A percentile compares a stretch with the other conserved stretches of the same genome.
phyloP scores from a whole-genome alignment of 1,139 yeast species.

The Yamadazyma mexicana region DNA sequence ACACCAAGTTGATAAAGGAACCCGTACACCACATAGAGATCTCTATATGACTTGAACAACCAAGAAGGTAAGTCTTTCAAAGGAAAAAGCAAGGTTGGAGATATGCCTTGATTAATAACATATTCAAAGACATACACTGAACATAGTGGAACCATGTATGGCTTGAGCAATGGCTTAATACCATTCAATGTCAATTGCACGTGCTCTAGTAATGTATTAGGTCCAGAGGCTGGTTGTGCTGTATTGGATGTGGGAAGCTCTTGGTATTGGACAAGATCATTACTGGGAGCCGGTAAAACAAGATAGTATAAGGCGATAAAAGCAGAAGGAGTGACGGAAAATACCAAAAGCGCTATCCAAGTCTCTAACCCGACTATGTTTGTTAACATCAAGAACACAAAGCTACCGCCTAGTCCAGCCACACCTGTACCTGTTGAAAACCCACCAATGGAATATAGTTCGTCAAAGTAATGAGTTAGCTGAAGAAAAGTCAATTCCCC shows the following conservation, averaged over 20 bases:
- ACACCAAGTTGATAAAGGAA: constrained; percentile 91
- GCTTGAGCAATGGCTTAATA: constrained; percentile 54
- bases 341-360: constrained; percentile 30
- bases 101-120: constrained; percentile 84
- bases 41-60: constrained; percentile 67
- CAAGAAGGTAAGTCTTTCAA: constrained; percentile 60
- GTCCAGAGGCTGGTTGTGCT: neutral
- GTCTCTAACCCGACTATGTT: constrained; percentile 34
- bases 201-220: constrained; percentile 14
- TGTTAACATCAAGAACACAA: constrained; percentile 41
- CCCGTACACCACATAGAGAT: constrained; percentile 91
- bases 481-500: constrained; percentile 91
- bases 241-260: constrained; percentile 5
- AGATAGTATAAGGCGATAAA: constrained; percentile 30
- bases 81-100: constrained; percentile 84
- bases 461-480: constrained; percentile 68
- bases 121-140: constrained; percentile 87
- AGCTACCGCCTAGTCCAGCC: constrained; percentile 85
- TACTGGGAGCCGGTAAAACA: constrained; percentile 27
- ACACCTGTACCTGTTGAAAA: constrained; percentile 96
- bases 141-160: constrained; percentile 81
- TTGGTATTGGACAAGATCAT: constrained; percentile 9
- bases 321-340: constrained; percentile 38
- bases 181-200: constrained; percentile 36
- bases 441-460: constrained; percentile 63